Evolutionary conservation across 129 eudicot genomes (phyloP).

Genomic region (Lactuca sativa): DNA sequence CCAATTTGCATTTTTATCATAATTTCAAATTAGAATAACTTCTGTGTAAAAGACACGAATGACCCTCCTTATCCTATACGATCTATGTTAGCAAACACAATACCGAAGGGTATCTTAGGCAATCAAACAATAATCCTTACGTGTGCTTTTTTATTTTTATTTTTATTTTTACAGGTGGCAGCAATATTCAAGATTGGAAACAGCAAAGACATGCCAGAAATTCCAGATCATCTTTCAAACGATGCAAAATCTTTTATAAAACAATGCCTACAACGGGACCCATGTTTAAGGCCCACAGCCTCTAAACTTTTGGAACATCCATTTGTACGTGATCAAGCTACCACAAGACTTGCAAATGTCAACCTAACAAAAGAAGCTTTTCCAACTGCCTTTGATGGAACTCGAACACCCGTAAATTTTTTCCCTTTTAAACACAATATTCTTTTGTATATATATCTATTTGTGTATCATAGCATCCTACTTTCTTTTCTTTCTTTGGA

Average conservation of each 20-base stretch:
- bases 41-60: too few species aligned
- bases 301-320: slow-evolving; percentile 64
- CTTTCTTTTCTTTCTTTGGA: not conserved
- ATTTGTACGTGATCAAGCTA: slow-evolving; percentile 72
- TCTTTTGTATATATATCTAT: not conserved
- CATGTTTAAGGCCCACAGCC: slow-evolving; percentile 76
- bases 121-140: not conserved
- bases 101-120: not conserved
- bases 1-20: too few species aligned
- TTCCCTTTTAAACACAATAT: not conserved
- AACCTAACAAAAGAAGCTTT: slow-evolving; percentile 61
- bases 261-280: slow-evolving; percentile 82
- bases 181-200: slow-evolving; percentile 97
- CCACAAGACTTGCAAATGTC: slow-evolving; percentile 48
- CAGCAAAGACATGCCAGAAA: slow-evolving; percentile 90
- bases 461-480: not conserved
- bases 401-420: slow-evolving; percentile 64
- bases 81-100: too few species aligned
- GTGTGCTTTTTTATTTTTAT: not conserved
- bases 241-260: slow-evolving; percentile 75
- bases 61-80: too few species aligned
- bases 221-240: slow-evolving; percentile 73
- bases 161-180: slow-evolving; percentile 57
- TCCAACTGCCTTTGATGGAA: slow-evolving; percentile 74
- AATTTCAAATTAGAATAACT: too few species aligned